Evolutionary conservation across 768 basidiomycete species (phyloP), one percentile per base, ranked within the genome.

Genomic region (Mycena pura): DNA sequence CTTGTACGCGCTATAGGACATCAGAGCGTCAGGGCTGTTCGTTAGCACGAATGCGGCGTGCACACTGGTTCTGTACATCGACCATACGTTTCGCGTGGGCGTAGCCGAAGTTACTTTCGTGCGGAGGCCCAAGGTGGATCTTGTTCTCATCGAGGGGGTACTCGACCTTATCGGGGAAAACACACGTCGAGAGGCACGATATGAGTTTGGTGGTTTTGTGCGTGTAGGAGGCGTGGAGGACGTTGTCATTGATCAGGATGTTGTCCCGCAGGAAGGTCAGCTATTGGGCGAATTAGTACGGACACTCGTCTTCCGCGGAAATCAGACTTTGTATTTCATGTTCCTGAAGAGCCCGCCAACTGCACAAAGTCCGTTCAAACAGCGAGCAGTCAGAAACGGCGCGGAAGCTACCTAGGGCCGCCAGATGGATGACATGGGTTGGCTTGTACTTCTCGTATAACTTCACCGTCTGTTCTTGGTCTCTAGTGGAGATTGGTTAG

Each of bases 321-420:
- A 11, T 40, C 78, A 32, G 56, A 90, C 92, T 77, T 98, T 97
- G 80, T 90, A 88, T 71, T 91, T 90, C 91, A 97, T 96, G 78
- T 98, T 98, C 71, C 86, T 91, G 82, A 96, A 99, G 19, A 98
- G 80, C 11, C 96, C 96, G 5, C 96, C 96, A 52, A 99, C 96
- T 94, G 62, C 47, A 60, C 31, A 58, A 49, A 46, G 43, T 48
- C 19, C 38, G 43, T 49, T 53, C 64, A 38, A 63, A 21, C 15
- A 13, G 9, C 28, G 40, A 7, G 21, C 17, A 21, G 19, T 3
- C 10, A 9, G n/a, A 25, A 27, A 32, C 19, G 43, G 27, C 11
- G 6, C 3, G 13, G 41, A n/a, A 51, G 54, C 7, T 29, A 62
- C 60, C 60, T 13, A 62, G 60, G 15, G 60, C 60, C 24, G 60